Evolutionary conservation across 176 grass and related monocot genomes (phyloP).

Genomic region (Cymbopogon citratus): DNA sequence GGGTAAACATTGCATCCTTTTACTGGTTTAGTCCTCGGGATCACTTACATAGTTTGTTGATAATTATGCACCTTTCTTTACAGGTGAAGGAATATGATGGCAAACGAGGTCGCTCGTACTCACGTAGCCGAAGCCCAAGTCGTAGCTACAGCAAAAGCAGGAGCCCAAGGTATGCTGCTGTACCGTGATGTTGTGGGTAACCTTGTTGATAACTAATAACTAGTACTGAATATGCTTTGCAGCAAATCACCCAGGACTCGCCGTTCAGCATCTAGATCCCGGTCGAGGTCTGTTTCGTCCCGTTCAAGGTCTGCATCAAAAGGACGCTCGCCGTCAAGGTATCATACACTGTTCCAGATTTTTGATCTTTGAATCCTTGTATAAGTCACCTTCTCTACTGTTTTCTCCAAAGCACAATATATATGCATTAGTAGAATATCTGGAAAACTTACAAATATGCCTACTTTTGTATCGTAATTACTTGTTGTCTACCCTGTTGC

Average conservation of each 20-base stretch:
- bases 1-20: constrained; percentile 42
- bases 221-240: background rate
- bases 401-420: background rate
- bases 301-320: constrained; percentile 50
- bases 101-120: constrained; percentile 33
- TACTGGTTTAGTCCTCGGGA: background rate
- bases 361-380: background rate
- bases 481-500: background rate
- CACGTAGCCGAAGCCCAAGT: constrained; percentile 56
- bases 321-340: constrained; percentile 50
- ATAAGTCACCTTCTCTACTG: background rate
- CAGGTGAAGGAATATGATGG: constrained; percentile 88
- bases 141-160: constrained; percentile 56
- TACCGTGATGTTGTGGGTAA: background rate
- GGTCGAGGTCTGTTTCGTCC: constrained; percentile 60
- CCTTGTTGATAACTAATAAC: background rate
- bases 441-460: background rate
- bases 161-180: constrained; percentile 38
- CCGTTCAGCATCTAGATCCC: constrained; percentile 49
- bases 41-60: constrained; percentile 1
- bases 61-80: background rate
- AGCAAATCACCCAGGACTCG: constrained; percentile 57
- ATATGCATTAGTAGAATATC: background rate
- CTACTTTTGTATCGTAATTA: background rate
- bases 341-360: background rate